Conservation (phyloP, 495 filamentous ascomycete genomes). For the Chaetomidium leptoderma region DNA sequence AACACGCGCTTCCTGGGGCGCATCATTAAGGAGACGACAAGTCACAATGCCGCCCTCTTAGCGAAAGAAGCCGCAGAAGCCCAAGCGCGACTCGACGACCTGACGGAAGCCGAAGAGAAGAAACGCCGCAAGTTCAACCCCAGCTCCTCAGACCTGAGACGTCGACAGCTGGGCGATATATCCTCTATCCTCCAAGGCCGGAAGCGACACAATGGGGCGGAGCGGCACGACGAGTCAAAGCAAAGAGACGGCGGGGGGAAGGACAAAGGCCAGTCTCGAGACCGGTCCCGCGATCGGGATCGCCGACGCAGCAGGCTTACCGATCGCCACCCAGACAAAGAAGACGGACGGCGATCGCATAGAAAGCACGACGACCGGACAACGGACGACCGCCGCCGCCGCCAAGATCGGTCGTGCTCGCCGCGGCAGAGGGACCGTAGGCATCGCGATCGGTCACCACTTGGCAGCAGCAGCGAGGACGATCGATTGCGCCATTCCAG, state of each 20-base stretch:
- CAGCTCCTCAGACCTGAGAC: conserved; percentile 42
- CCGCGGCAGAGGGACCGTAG: conserved; percentile 17
- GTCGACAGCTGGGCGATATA: conserved; percentile 51
- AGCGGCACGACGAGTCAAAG: neutral
- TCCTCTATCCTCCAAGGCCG: conserved; percentile 47
- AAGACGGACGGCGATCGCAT: conserved; percentile 6
- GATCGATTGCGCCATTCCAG: conserved; percentile 2
- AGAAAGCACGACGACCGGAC: conserved; percentile 13
- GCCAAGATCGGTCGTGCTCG: conserved; percentile 25
- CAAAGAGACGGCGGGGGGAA: neutral
- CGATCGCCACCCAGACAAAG: conserved; percentile 1
- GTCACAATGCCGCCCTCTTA: conserved; percentile 80
- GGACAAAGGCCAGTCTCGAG: conserved; percentile 5
- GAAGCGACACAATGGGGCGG: conserved; percentile 33
- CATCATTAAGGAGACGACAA: conserved; percentile 83
- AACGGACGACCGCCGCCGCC: neutral
- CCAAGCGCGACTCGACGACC: conserved; percentile 43
- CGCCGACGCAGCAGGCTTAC: neutral
- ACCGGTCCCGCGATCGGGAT: neutral
- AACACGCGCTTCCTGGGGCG: conserved; percentile 87
- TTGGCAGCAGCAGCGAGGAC: conserved; percentile 16
- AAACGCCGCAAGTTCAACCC: conserved; percentile 39
- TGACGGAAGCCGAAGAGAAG: conserved; percentile 40
- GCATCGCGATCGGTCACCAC: conserved; percentile 28
- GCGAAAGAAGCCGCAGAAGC: conserved; percentile 70